Conservation (phyloP, 192 early-diverging fungal genomes). For the Coemansia furcata region DNA sequence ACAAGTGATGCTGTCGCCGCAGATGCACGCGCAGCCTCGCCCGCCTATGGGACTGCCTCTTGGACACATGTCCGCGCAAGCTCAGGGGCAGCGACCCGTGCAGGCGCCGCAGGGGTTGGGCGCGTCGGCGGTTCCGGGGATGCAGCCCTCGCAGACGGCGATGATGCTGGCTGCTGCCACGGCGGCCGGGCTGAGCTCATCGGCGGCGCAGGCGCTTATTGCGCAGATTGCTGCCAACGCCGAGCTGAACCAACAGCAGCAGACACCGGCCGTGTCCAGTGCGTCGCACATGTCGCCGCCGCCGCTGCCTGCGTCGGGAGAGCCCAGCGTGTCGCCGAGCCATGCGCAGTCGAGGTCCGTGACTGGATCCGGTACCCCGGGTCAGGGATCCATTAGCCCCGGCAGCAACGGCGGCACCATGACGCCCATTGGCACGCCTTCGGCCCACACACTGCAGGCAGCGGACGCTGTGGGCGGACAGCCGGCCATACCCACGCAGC, state of each 20-base stretch:
- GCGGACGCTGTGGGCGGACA: background rate
- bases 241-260: conserved; percentile 23
- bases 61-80: background rate
- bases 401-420: background rate
- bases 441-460: background rate
- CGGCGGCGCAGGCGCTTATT: conserved; percentile 37
- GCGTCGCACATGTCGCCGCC: background rate
- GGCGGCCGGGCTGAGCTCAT: conserved; percentile 33
- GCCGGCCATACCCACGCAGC: background rate
- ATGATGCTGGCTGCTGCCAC: conserved; percentile 44
- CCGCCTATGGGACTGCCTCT: background rate
- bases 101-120: conserved; percentile 9
- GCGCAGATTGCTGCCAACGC: conserved; percentile 37
- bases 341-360: background rate
- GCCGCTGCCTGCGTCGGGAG: background rate
- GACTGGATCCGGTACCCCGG: background rate
- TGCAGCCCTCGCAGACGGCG: conserved; percentile 37
- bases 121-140: conserved; percentile 4
- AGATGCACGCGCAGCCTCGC: conserved; percentile 8
- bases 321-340: background rate
- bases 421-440: background rate
- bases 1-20: conserved; percentile 18
- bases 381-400: background rate
- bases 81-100: conserved; percentile 10
- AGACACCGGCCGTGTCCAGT: background rate